phyloP scores from a whole-genome alignment of 108 stramenopile species.

The Cyclotella cryptica region DNA sequence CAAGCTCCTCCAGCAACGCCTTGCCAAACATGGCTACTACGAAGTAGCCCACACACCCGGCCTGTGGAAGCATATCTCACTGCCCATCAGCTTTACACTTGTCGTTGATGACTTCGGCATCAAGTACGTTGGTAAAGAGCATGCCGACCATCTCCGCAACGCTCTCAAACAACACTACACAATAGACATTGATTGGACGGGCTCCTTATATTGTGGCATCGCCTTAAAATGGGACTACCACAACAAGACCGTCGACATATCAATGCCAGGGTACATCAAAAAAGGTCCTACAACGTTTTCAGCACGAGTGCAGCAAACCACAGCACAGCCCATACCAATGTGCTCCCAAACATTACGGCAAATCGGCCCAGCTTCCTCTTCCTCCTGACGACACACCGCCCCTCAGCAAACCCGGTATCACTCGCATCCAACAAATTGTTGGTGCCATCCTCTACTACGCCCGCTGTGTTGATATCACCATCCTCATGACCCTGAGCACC shows the following conservation, averaged over 20 bases:
- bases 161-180: constrained; percentile 37
- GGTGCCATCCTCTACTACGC: constrained; percentile 58
- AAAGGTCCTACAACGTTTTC: constrained; percentile 32
- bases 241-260: constrained; percentile 32
- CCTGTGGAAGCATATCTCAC: constrained; percentile 23
- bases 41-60: constrained; percentile 16
- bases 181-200: constrained; percentile 38
- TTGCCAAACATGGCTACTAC: constrained; percentile 27
- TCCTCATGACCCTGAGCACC: constrained; percentile 38
- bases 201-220: constrained; percentile 46
- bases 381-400: constrained; percentile 33
- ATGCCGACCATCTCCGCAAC: constrained; percentile 50
- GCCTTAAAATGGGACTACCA: constrained; percentile 56
- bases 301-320: constrained; percentile 43
- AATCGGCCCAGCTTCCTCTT: constrained; percentile 26
- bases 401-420: constrained; percentile 18
- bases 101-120: constrained; percentile 41
- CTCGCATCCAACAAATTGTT: constrained; percentile 44
- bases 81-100: constrained; percentile 19
- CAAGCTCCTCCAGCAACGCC: constrained; percentile 39
- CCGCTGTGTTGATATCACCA: constrained; percentile 48
- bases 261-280: constrained; percentile 64
- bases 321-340: constrained; percentile 44
- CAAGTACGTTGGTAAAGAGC: constrained; percentile 28
- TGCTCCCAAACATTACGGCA: constrained; percentile 37